phyloP scores from a whole-genome alignment of 2,329 filamentous ascomycete genomes.

The Penicillium sp. region DNA sequence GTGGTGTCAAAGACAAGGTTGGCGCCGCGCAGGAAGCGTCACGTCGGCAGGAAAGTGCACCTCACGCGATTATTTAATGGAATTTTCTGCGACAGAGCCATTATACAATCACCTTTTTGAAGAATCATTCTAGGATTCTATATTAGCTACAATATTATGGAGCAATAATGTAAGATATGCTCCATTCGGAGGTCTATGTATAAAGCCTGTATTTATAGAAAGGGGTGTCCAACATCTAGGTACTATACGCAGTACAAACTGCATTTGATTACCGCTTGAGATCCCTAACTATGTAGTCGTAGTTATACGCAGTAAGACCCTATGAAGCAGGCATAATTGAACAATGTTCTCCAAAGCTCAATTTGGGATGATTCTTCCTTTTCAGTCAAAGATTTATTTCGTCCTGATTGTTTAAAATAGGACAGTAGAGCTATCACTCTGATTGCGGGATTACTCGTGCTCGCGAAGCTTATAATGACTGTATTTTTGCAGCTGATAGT shows the following conservation, averaged over 20 bases:
- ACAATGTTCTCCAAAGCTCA: not conserved
- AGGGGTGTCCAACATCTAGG: no score
- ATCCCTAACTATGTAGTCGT: not conserved
- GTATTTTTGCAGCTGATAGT: not conserved
- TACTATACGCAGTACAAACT: no score
- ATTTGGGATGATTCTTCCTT: not conserved
- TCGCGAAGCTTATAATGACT: not conserved
- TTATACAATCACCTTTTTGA: not conserved
- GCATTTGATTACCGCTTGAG: not conserved
- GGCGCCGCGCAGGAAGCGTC: slow-evolving; percentile 21
- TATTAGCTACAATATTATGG: not conserved
- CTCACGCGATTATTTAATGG: slow-evolving; percentile 13
- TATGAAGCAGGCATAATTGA: not conserved
- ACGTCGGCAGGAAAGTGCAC: slow-evolving; percentile 16
- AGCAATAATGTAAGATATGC: not conserved
- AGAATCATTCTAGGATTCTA: not conserved
- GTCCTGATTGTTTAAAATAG: not conserved
- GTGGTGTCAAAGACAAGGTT: slow-evolving; percentile 30
- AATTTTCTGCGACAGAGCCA: slow-evolving; percentile 5
- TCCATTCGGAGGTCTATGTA: not conserved
- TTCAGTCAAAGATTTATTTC: no score
- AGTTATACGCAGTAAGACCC: not conserved
- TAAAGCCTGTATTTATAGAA: not conserved
- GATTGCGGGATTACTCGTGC: not conserved
- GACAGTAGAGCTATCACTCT: not conserved